A percentile compares a stretch with the other conserved stretches of the same genome.
Evolutionary conservation across 768 basidiomycete species (phyloP).

Genomic region (Cystofilobasidium capitatum): DNA sequence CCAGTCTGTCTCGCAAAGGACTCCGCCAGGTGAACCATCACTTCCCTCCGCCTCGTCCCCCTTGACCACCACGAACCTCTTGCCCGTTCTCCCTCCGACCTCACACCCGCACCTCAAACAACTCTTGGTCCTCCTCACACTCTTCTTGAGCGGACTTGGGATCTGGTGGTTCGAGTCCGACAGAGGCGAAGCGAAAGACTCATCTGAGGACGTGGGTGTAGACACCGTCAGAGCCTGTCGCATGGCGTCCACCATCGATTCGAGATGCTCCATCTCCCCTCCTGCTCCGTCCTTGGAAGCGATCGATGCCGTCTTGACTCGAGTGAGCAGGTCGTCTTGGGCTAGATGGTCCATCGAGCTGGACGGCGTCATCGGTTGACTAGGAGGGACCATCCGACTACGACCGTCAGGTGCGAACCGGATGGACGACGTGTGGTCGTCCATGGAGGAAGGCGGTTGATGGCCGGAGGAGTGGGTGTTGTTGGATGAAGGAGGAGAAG

Average conservation of each 20-base stretch:
- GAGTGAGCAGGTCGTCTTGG: neutral
- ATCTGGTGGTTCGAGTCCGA: neutral
- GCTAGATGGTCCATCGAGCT: conserved; percentile 4
- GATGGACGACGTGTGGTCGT: neutral
- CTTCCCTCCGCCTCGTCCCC: conserved; percentile 30
- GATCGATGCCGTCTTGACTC: neutral
- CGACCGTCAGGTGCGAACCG: neutral
- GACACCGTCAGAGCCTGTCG: neutral
- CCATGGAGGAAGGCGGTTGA: neutral
- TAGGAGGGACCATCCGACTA: too few relatives aligned
- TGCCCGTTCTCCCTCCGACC: conserved; percentile 67
- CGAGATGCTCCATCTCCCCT: conserved; percentile 2
- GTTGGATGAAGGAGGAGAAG: neutral
- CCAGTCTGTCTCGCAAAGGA: conserved; percentile 86
- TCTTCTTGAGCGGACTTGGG: neutral
- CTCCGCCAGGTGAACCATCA: conserved; percentile 42
- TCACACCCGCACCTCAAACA: conserved; percentile 65
- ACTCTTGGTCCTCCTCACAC: conserved; percentile 29
- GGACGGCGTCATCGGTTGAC: conserved; percentile 11
- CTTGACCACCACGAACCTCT: conserved; percentile 46
- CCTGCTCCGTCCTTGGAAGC: neutral
- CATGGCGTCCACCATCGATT: conserved; percentile 13
- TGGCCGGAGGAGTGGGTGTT: neutral
- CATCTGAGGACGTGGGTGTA: neutral
- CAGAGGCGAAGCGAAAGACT: neutral